phyloP scores from a whole-genome alignment of 2,329 filamentous ascomycete species.

The Pseudocercospora crystallina region DNA sequence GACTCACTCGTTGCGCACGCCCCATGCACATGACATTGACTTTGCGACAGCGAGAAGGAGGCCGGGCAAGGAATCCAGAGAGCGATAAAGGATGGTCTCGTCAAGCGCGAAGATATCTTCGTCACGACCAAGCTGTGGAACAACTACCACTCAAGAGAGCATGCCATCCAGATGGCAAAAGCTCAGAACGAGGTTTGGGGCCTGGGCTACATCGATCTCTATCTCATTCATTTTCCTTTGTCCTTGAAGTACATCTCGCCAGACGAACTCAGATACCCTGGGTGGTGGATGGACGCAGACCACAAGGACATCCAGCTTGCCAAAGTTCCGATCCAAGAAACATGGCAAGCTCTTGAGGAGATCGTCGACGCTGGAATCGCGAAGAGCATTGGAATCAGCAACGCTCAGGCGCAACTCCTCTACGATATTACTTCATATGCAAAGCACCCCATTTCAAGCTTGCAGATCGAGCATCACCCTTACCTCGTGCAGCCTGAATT shows the following conservation, averaged over 20 bases:
- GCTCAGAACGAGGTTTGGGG: conserved; percentile 76
- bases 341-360: conserved; percentile 11
- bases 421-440: conserved; percentile 13
- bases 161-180: conserved; percentile 68
- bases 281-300: conserved; percentile 9
- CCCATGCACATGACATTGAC: too few relatives aligned
- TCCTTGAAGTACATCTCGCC: conserved; percentile 21
- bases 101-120: conserved; percentile 82
- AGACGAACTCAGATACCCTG: conserved; percentile 15
- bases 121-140: conserved; percentile 89
- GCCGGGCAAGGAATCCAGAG: conserved; percentile 56
- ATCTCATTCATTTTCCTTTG: conserved; percentile 41
- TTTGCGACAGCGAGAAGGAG: conserved; percentile 65
- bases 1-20: neutral
- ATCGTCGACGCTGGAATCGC: conserved; percentile 13
- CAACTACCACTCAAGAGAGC: conserved; percentile 74
- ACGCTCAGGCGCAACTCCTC: conserved; percentile 13
- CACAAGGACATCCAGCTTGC: conserved; percentile 6
- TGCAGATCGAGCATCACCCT: conserved; percentile 16
- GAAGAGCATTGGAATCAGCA: conserved; percentile 11
- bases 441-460: conserved; percentile 2
- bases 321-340: conserved; percentile 11
- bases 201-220: conserved; percentile 81
- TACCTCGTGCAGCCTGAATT: conserved; percentile 13
- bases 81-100: conserved; percentile 72